Conservation (phyloP, 306 rosid genomes). For the Senna tora region DNA sequence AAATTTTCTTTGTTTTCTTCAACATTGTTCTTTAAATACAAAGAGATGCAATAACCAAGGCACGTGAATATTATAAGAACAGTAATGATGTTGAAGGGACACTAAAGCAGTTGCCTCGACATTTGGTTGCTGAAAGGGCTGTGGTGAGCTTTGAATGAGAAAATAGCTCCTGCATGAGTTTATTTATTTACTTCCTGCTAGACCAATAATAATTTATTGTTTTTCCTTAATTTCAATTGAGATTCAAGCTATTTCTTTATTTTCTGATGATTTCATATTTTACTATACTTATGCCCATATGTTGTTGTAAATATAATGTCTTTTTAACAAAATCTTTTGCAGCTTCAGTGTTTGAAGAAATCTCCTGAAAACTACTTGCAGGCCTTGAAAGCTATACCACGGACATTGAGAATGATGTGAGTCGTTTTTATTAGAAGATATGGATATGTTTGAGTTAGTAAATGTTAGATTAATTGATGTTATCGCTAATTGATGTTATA, state of each 20-base stretch:
- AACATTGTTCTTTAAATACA: constrained; percentile 63
- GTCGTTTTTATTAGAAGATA: constrained; percentile 38
- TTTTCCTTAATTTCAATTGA: constrained; percentile 19
- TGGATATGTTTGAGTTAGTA: constrained; percentile 16
- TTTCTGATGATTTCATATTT: background rate
- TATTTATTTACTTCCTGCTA: background rate
- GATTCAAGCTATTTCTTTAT: constrained; percentile 20
- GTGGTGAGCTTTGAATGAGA: constrained; percentile 61
- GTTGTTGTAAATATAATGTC: constrained; percentile 11
- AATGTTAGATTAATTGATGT: constrained; percentile 28
- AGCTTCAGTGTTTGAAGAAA: constrained; percentile 84
- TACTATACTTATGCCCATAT: constrained; percentile 10
- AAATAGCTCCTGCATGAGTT: constrained; percentile 31
- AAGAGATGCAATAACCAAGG: constrained; percentile 57
- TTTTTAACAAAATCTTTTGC: constrained; percentile 43
- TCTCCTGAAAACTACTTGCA: constrained; percentile 85
- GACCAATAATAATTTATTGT: constrained; percentile 20
- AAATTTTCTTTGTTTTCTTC: constrained; percentile 46
- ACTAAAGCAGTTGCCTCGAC: constrained; percentile 82
- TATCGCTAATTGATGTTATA: background rate
- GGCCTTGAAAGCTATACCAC: constrained; percentile 85
- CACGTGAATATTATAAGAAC: constrained; percentile 82
- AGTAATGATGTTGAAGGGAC: constrained; percentile 83
- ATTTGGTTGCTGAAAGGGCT: constrained; percentile 88
- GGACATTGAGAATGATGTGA: constrained; percentile 98